Conservation (phyloP, 345 rosid species). For the Erodium maritimum region DNA sequence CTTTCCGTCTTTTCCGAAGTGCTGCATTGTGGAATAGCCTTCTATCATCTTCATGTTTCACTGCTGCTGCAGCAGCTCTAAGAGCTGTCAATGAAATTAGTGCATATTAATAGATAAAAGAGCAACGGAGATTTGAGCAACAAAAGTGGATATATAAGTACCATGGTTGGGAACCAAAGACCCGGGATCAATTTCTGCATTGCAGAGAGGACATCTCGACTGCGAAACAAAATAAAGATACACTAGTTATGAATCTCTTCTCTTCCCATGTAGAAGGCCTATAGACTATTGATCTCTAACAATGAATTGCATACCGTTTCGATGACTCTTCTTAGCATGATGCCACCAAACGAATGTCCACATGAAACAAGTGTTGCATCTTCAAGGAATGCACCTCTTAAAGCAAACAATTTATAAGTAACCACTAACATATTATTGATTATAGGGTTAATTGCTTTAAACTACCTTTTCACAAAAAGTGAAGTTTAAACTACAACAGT, state of each 20-base stretch:
- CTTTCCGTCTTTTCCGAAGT: slow-evolving; percentile 87
- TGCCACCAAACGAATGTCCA: slow-evolving; percentile 98
- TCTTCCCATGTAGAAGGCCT: slow-evolving; percentile 13
- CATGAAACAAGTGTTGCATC: slow-evolving; percentile 90
- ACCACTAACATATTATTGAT: not conserved
- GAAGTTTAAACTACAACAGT: too few relatives aligned
- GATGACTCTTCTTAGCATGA: slow-evolving; percentile 78
- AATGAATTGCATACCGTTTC: slow-evolving; percentile 42
- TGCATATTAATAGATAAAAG: not conserved
- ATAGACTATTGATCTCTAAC: slow-evolving; percentile 2
- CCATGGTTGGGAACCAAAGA: slow-evolving; percentile 78
- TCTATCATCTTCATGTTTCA: slow-evolving; percentile 84
- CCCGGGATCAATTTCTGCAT: slow-evolving; percentile 56
- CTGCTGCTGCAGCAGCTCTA: slow-evolving; percentile 90
- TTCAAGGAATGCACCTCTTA: slow-evolving; percentile 91
- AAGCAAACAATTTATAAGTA: slow-evolving; percentile 1
- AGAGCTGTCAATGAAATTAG: slow-evolving; percentile 40
- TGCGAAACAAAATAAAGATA: slow-evolving; percentile 38
- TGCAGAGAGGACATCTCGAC: slow-evolving; percentile 92
- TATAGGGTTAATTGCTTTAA: too few relatives aligned
- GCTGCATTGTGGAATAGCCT: slow-evolving; percentile 86
- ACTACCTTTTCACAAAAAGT: too few relatives aligned
- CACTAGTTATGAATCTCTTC: slow-evolving; percentile 21
- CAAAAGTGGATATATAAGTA: slow-evolving; percentile 24
- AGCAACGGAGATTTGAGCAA: not conserved